Evolutionary conservation across 441 rosid species (phyloP).

Genomic region (Corymbia calophylla): DNA sequence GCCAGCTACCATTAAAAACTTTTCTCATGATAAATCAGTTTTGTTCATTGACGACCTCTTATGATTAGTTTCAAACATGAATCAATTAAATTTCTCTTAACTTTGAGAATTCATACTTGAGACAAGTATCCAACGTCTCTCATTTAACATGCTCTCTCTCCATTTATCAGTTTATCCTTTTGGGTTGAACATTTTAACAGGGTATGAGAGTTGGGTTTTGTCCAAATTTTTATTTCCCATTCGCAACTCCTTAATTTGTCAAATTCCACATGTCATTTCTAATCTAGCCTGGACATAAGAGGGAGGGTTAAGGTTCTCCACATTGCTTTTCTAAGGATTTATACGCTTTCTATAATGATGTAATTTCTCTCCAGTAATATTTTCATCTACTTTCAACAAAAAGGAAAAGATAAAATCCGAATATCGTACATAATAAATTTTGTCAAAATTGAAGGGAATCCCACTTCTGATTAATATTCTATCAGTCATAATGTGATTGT

Average conservation of each 20-base stretch:
- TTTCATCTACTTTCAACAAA: background rate
- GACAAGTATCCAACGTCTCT: background rate
- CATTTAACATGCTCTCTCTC: background rate
- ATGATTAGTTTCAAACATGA: background rate
- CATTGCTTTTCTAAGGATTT: background rate
- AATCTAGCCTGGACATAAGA: background rate
- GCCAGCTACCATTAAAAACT: background rate
- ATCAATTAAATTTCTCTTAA: background rate
- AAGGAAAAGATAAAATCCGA: background rate
- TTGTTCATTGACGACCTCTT: background rate
- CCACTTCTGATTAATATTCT: background rate
- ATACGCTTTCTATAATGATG: background rate
- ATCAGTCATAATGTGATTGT: background rate
- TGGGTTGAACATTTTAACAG: background rate
- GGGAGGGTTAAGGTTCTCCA: background rate
- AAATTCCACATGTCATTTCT: background rate
- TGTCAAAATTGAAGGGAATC: background rate
- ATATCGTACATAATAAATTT: background rate
- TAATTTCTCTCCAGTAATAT: no score
- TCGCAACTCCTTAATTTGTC: accelerated
- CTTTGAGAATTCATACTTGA: background rate
- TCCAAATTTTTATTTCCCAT: background rate
- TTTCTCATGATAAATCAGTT: background rate
- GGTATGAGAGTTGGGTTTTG: background rate
- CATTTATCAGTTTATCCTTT: background rate